These are phyloP conservation scores for Penicillium longicatenatum DNA, from an alignment of 495 filamentous ascomycete genomes.

Conservation along the genomic window DNA sequence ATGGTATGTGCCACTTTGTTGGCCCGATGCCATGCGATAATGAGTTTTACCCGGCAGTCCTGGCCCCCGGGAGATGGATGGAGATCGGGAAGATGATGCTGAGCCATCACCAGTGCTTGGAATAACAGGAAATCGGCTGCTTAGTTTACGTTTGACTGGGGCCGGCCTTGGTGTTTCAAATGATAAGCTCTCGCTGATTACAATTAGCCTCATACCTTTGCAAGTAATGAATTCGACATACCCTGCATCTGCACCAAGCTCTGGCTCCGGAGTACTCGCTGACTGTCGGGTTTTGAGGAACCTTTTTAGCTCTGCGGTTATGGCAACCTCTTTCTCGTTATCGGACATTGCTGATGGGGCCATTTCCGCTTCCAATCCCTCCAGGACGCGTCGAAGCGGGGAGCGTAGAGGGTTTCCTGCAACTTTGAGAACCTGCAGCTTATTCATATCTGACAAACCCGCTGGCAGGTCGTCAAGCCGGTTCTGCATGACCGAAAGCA, in stretches of 20 bases:
- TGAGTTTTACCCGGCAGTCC: conserved; percentile 77
- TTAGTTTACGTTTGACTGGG: conserved; percentile 70
- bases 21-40: conserved; percentile 75
- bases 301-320: conserved; percentile 74
- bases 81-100: conserved; percentile 57
- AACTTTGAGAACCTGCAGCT: conserved; percentile 82
- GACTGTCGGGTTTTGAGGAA: conserved; percentile 66
- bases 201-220: conserved; percentile 8
- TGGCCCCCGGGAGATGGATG: conserved; percentile 65
- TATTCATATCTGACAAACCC: conserved; percentile 84
- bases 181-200: conserved; percentile 47
- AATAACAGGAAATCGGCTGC: conserved; percentile 81
- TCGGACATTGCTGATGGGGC: conserved; percentile 49
- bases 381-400: conserved; percentile 48
- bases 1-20: conserved; percentile 53
- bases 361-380: conserved; percentile 44
- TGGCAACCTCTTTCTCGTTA: conserved; percentile 64
- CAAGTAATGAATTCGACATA: conserved; percentile 41
- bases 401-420: conserved; percentile 76
- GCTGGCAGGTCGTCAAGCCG: conserved; percentile 79
- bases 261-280: conserved; percentile 56
- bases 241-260: conserved; percentile 66
- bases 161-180: conserved; percentile 75
- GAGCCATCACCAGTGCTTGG: conserved; percentile 58
- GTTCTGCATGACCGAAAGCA: conserved; percentile 81